phyloP scores from a whole-genome alignment of 305 asterid genomes.

The Euphrasia arctica region DNA sequence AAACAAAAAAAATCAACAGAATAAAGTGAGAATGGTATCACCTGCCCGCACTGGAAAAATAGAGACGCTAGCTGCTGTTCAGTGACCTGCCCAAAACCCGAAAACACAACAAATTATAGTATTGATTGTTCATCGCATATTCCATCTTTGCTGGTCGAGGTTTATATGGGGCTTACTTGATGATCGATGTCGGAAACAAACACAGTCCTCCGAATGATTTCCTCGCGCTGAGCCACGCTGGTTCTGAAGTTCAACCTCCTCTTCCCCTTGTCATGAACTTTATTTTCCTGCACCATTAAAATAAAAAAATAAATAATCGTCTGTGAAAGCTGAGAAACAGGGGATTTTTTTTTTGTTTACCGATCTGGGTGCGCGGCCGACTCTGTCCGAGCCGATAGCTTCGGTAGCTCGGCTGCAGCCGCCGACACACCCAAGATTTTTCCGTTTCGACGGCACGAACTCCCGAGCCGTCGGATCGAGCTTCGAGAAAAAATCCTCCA shows the following conservation, averaged over 20 bases:
- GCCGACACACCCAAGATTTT: neutral
- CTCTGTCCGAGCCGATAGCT: neutral
- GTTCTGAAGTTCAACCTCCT: slow-evolving; percentile 52
- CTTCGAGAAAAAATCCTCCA: slow-evolving; percentile 34
- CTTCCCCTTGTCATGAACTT: slow-evolving; percentile 5
- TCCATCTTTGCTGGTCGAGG: neutral
- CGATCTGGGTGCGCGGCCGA: slow-evolving; percentile 6
- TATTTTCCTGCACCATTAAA: slow-evolving; percentile 12
- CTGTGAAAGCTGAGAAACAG: slow-evolving; percentile 9
- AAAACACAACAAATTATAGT: neutral
- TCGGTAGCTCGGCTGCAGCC: neutral
- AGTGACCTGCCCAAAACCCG: slow-evolving; percentile 42
- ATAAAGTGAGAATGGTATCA: slow-evolving; percentile 21
- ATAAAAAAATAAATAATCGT: neutral
- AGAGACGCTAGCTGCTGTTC: slow-evolving; percentile 69
- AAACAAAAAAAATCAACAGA: neutral
- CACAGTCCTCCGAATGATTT: slow-evolving; percentile 62
- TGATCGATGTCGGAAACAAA: slow-evolving; percentile 78
- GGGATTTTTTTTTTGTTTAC: neutral
- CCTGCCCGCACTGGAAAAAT: slow-evolving; percentile 67
- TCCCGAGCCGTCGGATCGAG: slow-evolving; percentile 33
- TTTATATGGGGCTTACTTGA: slow-evolving; percentile 37
- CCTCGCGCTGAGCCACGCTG: slow-evolving; percentile 64
- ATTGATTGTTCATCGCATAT: neutral
- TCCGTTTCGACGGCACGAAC: slow-evolving; percentile 26